phyloP scores from a whole-genome alignment of 805 yeast species.

The Kodamaea restingae region DNA sequence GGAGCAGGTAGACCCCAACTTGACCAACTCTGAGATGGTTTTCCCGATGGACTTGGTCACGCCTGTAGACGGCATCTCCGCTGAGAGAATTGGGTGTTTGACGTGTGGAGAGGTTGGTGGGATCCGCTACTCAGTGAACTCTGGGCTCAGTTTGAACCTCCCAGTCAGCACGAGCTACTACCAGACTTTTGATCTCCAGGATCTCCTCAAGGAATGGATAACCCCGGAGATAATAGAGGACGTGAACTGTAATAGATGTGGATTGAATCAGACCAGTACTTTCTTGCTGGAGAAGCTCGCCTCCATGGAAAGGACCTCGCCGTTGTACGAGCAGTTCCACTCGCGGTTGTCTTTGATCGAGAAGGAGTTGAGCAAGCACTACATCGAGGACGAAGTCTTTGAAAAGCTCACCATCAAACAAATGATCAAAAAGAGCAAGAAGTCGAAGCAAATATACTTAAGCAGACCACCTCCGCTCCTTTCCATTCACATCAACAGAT shows the following conservation, averaged over 20 bases:
- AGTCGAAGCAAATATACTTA: constrained; percentile 78
- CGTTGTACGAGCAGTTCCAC: constrained; percentile 25
- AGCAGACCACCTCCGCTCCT: constrained; percentile 80
- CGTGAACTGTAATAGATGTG: constrained; percentile 93
- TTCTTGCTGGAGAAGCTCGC: constrained; percentile 41
- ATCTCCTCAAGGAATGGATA: constrained; percentile 61
- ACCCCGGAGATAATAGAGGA: constrained; percentile 85
- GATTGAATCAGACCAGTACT: constrained; percentile 57
- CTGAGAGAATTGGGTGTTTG: constrained; percentile 87
- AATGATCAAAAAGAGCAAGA: constrained; percentile 69
- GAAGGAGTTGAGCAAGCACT: constrained; percentile 55
- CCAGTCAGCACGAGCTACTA: constrained; percentile 45
- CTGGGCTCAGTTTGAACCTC: constrained; percentile 68
- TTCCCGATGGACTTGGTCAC: constrained; percentile 62
- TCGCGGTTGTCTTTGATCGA: constrained; percentile 30
- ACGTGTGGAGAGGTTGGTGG: constrained; percentile 94
- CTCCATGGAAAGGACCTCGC: constrained; percentile 33
- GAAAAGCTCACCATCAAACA: constrained; percentile 69
- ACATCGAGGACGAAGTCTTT: constrained; percentile 76
- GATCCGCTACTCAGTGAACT: constrained; percentile 71
- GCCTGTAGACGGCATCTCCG: constrained; percentile 87
- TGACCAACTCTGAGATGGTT: constrained; percentile 41
- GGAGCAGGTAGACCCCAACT: constrained; percentile 70
- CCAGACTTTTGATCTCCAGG: constrained; percentile 39
- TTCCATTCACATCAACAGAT: constrained; percentile 85